Conservation (phyloP, 495 filamentous ascomycete species). For the Collariella sp. region DNA sequence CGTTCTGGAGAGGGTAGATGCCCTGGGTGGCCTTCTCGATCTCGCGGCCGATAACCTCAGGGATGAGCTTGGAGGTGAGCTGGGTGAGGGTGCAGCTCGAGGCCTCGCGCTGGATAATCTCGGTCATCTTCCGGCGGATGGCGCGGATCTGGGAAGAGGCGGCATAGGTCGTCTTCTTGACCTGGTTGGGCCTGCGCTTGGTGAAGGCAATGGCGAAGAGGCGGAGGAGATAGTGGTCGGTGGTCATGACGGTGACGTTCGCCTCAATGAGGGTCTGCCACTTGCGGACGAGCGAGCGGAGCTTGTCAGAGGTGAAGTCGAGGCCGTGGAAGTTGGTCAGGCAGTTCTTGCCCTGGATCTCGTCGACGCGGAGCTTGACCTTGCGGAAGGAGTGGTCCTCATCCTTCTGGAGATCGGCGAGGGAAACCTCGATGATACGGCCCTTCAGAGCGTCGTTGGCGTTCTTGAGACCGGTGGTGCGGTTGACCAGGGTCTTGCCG, state of each 20-base stretch:
- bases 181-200: conserved; percentile 95
- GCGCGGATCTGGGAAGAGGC: conserved; percentile 89
- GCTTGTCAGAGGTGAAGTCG: conserved; percentile 99
- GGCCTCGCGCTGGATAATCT: conserved; percentile 96
- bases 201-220: conserved; percentile 99
- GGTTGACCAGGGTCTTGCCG: conserved; percentile 98
- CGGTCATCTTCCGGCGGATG: conserved; percentile 98
- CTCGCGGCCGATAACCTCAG: conserved; percentile 97
- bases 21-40: conserved; percentile 99
- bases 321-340: conserved; percentile 99
- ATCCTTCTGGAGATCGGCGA: conserved; percentile 98
- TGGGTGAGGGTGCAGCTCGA: conserved; percentile 86
- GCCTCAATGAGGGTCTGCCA: conserved; percentile 99
- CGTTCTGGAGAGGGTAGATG: conserved; percentile 98
- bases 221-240: conserved; percentile 96
- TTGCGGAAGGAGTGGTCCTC: conserved; percentile 99
- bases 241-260: conserved; percentile 98
- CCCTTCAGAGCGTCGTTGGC: conserved; percentile 98
- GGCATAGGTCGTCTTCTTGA: conserved; percentile 99
- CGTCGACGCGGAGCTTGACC: conserved; percentile 96
- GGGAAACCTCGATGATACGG: conserved; percentile 95
- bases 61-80: conserved; percentile 95
- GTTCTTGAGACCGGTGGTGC: conserved; percentile 98
- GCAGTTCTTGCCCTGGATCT: conserved; percentile 99
- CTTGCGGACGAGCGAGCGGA: conserved; percentile 96